Base-by-base conservation (phyloP, 352 stramenopile genomes). In the Thraustochytrium striatum region DNA sequence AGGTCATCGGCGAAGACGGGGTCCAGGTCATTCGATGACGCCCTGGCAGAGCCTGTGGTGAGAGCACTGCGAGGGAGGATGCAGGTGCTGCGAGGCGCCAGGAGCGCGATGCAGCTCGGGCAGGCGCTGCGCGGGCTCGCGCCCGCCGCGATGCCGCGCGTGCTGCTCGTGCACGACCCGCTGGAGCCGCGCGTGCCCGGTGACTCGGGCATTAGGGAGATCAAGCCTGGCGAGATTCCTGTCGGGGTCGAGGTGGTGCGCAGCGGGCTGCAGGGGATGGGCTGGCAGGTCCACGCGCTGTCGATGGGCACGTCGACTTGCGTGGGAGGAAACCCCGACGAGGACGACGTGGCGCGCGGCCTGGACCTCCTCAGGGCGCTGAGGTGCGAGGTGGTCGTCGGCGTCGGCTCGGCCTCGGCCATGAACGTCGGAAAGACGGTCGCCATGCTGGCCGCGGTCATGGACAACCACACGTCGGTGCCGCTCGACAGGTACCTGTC, bases 381-480 rank as follows among this genome's bases (percentile, higher is more conserved):
- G 21, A 13, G 65, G n/a, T 39, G 41, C 21, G 44, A 62, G 16
- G 28, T 61, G 11, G 65, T 75, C 7, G 19, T 75, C 21, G 44
- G 19, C 19, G 32, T 55, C 39, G 65, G 65, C 3, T 28, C 65
- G 19, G 35, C 32, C 3, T 11, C 65, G 28, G 47, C 30, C 41
- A 58, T 75, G 41, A 65, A 61, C 50, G 39, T 75, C 8, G 65
- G 32, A 25, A 61, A 58, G 52, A 43, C 47, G 8, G 3, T 75
- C 50, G 36, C 19, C 65, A 32, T 44, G 35, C 43, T 75, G 3
- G 43, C 65, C 16, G 28, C 38, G 9, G 43, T 16, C 21, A 39
- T 33, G 52, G 33, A 30, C 5, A 30, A 38, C 11, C 16, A 30
- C 65, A 3, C 61, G 32, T 2, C 44, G 33, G 44, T 33, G 50